Percentiles rank a stretch among this genome's conserved stretches.
Conservation (phyloP, 352 stramenopile species). For the Phytophthora kernoviae region DNA sequence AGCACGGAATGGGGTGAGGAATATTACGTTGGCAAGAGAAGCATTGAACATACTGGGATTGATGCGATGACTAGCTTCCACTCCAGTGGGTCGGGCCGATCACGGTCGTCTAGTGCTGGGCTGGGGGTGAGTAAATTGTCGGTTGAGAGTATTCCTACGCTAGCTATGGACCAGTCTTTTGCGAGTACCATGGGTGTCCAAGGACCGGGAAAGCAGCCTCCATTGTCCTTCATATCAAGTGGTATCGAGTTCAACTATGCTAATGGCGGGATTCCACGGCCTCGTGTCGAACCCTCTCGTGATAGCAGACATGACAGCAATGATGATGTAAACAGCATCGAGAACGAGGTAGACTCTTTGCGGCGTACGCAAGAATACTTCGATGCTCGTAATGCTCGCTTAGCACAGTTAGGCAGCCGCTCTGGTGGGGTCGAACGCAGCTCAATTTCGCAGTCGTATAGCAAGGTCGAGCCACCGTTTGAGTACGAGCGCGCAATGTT, state of each 20-base stretch:
- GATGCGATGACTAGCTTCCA: constrained; percentile 23
- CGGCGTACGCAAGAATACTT: constrained; percentile 37
- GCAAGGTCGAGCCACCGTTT: constrained; percentile 9
- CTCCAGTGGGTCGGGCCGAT: constrained; percentile 21
- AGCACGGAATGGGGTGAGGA: constrained; percentile 50
- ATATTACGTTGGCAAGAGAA: constrained; percentile 8
- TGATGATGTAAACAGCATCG: constrained; percentile 10
- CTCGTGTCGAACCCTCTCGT: constrained; percentile 8
- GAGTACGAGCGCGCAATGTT: constrained; percentile 12
- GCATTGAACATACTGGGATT: background rate
- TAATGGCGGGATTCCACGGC: constrained; percentile 16
- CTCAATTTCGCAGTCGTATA: background rate
- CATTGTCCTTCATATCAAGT: background rate
- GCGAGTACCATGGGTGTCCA: background rate
- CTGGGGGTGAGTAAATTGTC: constrained; percentile 22
- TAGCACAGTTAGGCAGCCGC: constrained; percentile 21
- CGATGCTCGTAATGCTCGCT: constrained; percentile 30
- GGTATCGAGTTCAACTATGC: constrained; percentile 13
- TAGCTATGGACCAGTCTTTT: constrained; percentile 3
- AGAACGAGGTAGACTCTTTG: constrained; percentile 14
- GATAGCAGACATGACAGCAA: constrained; percentile 11
- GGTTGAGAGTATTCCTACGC: constrained; percentile 11
- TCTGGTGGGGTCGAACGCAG: background rate
- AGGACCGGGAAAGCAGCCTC: constrained; percentile 14
- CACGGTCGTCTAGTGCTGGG: constrained; percentile 15